These are phyloP conservation scores for Phaffomyces antillensis DNA, from an alignment of 805 yeast genomes.

Conservation along the genomic window DNA sequence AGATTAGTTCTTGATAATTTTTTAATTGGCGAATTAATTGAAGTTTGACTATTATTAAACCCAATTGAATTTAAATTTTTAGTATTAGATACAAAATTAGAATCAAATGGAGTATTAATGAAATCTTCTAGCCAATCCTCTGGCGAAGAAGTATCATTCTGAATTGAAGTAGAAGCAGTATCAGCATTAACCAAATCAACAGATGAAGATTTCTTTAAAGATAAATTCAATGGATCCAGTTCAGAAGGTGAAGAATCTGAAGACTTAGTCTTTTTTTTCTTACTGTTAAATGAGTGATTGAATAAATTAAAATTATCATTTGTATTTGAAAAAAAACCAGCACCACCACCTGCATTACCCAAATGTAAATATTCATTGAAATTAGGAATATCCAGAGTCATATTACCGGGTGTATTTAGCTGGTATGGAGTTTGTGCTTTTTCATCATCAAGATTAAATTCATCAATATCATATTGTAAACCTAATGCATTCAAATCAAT, in stretches of 20 bases:
- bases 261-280: not conserved
- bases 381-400: slow-evolving; percentile 25
- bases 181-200: slow-evolving; percentile 1
- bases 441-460: slow-evolving; percentile 11
- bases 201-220: not conserved
- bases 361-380: slow-evolving; percentile 33
- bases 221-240: not conserved
- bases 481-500: slow-evolving; percentile 32
- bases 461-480: slow-evolving; percentile 24
- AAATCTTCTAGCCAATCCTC: slow-evolving; percentile 69
- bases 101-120: slow-evolving; percentile 58
- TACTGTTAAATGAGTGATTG: slow-evolving; percentile 7
- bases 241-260: not conserved
- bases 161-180: slow-evolving; percentile 14
- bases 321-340: slow-evolving; percentile 26
- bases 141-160: slow-evolving; percentile 21
- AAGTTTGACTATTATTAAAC: slow-evolving; percentile 24
- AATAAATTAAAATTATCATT: slow-evolving; percentile 15
- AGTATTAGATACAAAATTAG: slow-evolving; percentile 40
- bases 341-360: slow-evolving; percentile 35
- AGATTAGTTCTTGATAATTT: not conserved
- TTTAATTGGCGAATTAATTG: not conserved
- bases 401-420: slow-evolving; percentile 8
- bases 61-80: slow-evolving; percentile 50
- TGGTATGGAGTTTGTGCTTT: slow-evolving; percentile 12